A percentile compares a stretch with the other conserved stretches of the same genome.
These are phyloP conservation scores for Aspergillus indologenus DNA, from an alignment of 495 filamentous ascomycete species.

Conservation along the genomic window DNA sequence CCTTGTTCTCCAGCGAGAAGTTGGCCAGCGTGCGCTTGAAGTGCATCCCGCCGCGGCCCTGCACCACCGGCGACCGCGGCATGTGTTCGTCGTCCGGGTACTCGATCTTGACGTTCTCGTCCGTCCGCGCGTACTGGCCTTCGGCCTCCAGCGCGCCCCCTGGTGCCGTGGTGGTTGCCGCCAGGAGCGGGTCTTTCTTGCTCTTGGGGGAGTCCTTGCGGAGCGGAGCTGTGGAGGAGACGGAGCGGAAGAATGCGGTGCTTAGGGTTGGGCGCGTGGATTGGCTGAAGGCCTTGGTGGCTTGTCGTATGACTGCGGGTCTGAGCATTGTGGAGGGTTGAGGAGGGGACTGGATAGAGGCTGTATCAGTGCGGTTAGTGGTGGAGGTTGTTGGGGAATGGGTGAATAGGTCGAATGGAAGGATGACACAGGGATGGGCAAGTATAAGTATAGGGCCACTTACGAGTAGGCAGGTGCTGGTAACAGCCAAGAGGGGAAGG, in stretches of 20 bases:
- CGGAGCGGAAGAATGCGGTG: constrained; percentile 21
- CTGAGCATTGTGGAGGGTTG: constrained; percentile 30
- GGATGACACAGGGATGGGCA: background rate
- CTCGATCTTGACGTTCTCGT: constrained; percentile 68
- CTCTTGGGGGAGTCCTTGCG: constrained; percentile 25
- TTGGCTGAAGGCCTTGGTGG: constrained; percentile 25
- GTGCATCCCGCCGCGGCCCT: constrained; percentile 67
- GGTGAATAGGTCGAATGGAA: background rate
- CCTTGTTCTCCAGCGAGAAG: constrained; percentile 77
- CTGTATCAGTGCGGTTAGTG: background rate
- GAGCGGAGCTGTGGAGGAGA: constrained; percentile 34
- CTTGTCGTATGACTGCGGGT: constrained; percentile 29
- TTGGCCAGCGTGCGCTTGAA: constrained; percentile 68
- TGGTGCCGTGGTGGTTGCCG: constrained; percentile 34
- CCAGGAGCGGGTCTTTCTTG: constrained; percentile 28
- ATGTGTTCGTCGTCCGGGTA: constrained; percentile 70
- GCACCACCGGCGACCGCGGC: constrained; percentile 62
- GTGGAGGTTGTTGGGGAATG: background rate
- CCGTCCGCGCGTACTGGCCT: constrained; percentile 68
- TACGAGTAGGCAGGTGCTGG: background rate
- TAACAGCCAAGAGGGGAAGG: background rate
- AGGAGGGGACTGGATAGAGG: background rate
- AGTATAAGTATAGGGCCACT: background rate
- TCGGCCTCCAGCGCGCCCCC: constrained; percentile 35
- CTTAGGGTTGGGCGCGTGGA: constrained; percentile 19